These are phyloP conservation scores for Parathielavia appendiculata DNA, from an alignment of 495 filamentous ascomycete genomes.

Conservation along the genomic window DNA sequence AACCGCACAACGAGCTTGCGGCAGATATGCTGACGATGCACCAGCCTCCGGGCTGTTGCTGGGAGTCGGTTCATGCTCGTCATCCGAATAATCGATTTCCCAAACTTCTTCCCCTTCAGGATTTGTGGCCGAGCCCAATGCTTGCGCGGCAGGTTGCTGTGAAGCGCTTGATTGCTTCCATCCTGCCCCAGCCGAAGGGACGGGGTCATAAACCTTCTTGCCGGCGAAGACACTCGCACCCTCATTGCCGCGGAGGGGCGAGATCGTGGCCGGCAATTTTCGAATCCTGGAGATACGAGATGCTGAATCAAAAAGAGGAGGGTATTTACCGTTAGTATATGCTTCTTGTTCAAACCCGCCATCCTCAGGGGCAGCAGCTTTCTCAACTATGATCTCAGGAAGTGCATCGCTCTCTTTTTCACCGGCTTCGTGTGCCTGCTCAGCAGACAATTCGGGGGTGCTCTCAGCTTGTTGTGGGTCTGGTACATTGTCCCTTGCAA, in stretches of 20 bases:
- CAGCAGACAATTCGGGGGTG: no score
- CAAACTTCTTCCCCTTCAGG: constrained; percentile 6
- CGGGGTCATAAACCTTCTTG: constrained; percentile 16
- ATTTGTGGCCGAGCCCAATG: background rate
- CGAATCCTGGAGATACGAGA: background rate
- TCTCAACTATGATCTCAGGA: background rate
- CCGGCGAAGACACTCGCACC: constrained; percentile 24
- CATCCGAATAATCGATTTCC: constrained; percentile 22
- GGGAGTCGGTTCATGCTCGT: constrained; percentile 11
- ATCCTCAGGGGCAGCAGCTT: background rate
- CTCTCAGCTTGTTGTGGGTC: no score
- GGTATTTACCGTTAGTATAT: constrained; percentile 27
- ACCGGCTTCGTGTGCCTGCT: no score
- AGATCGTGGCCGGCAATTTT: constrained; percentile 1
- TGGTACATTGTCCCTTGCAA: background rate
- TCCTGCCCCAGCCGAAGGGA: background rate
- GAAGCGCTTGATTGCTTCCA: background rate
- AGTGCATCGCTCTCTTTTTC: no score
- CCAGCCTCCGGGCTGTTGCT: background rate
- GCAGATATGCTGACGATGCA: no score
- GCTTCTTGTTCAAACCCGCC: constrained; percentile 8
- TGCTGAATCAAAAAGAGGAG: constrained; percentile 12
- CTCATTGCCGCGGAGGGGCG: background rate
- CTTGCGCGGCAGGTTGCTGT: background rate
- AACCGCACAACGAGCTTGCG: background rate